Base-by-base conservation (phyloP, 257 asterid genomes). In the Lycium barbarum region DNA sequence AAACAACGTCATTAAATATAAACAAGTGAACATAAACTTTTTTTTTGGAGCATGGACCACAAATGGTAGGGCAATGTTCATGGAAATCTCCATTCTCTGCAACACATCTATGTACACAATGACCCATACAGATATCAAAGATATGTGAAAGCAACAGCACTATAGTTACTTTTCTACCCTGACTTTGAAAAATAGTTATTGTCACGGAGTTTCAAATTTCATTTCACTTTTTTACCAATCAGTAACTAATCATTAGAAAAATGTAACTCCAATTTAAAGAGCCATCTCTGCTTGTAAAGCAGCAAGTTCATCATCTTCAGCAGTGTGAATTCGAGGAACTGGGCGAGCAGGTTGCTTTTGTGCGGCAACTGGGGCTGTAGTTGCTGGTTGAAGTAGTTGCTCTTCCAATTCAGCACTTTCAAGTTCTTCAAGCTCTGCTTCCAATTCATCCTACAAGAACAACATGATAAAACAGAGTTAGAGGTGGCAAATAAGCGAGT, bases 201-300 rank as follows among this genome's bases (percentile, higher is more conserved):
- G 45, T 40, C 45, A 4, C 9, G 57, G 15, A 53, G 4, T 55
- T 55, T 55, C n/a, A 4, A 55, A 14, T 4, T 40, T 5, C 45
- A 40, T 40, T 40, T 40, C 45, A 40, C 45, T 40, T 40, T 58
- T 58, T 58, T 22, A 6, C 63, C 9, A 58, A 58, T 58, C 0
- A 58, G 26, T 17, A 58, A 58, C 26, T 17, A 58, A 17, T 1
- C 63, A 15, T 5, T 15, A 22, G 17, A 58, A 5, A n/a, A n/a
- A n/a, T n/a, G n/a, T n/a, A n/a, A n/a, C n/a, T n/a, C n/a, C n/a
- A n/a, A n/a, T n/a, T n/a, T 87, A 95, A 82, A 95, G 96, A 15
- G 97, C 97, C 98, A 95, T 93, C 87, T 93, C 98, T 65, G 93
- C 95, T 89, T 93, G 98, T 91, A 95, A 87, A 65, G 94, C 96